Evolutionary conservation across 305 asterid species (phyloP).

Genomic region (Solanum hybrid): DNA sequence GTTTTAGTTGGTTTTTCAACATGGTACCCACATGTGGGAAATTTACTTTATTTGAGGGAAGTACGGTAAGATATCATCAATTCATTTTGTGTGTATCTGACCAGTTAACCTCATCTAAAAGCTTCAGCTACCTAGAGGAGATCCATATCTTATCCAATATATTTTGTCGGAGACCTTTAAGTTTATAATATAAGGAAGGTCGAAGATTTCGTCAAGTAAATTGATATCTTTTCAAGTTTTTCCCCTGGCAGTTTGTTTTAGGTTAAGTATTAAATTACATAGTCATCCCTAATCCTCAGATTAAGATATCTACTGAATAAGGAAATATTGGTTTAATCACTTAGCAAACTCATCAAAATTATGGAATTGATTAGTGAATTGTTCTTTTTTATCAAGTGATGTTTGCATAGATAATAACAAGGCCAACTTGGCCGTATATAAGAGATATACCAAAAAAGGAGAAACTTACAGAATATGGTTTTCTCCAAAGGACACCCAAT

Average conservation of each 20-base stretch:
- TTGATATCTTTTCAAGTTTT: not conserved
- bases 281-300: not conserved
- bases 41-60: not conserved
- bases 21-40: not conserved
- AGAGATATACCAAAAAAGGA: not conserved
- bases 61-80: not conserved
- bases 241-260: not conserved
- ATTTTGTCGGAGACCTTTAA: not conserved
- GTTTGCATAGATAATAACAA: not conserved
- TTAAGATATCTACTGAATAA: not conserved
- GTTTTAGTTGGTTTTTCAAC: not conserved
- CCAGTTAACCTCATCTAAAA: not conserved
- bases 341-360: not conserved
- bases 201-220: not conserved
- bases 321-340: not conserved
- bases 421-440: not conserved
- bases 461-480: not conserved
- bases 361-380: not conserved
- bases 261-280: not conserved
- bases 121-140: not conserved
- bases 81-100: not conserved
- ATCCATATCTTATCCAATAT: not conserved
- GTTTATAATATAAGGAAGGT: not conserved
- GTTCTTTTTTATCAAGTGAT: not conserved
- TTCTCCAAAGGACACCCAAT: not conserved